Evolutionary conservation across 768 basidiomycete genomes (phyloP), one percentile per base, ranked within the genome.

Genomic region (Porphyrellus cyaneotinctus): DNA sequence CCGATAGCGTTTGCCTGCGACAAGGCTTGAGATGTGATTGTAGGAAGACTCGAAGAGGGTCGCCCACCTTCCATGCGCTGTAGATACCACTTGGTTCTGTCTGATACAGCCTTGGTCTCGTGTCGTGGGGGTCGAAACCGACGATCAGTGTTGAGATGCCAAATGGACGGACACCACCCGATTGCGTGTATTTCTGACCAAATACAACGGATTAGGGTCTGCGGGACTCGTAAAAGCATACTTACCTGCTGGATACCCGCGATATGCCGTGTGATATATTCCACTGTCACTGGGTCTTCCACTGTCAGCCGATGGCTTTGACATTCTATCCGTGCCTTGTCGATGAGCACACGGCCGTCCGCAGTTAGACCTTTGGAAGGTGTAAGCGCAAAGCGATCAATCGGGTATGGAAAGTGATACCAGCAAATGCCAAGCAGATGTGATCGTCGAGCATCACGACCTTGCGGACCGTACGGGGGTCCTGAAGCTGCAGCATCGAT

Each of bases 391-490:
- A 24, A 60, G 45, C 33, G 11, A 51, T 45, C 31, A 37, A 49
- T 51, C 51, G 26, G 17, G 28, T 38, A 18, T 32, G 23, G 6
- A 22, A n/a, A 6, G 17, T 65, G 83, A 53, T 62, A 97, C 95
- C 97, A 54, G 97, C 94, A 74, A 99, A 99, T 17, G 95, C 97
- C 51, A 98, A 79, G 66, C 94, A 97, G 52, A 99, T 73, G 66
- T 99, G 97, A 67, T 99, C 97, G 68, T 99, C 97, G 47, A 99
- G 75, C 93, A 97, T 94, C 52, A 91, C 97, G 9, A 98, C 95
- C 71, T 99, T 99, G 49, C 97, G 79, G 15, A 98, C 95, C 1
- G 97, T 99, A 48, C 97, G 81, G 8, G 97, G 94, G 72, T 99
- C 97, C 77, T 99, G 97, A 17, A 99, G 81, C 72, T 99, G 97